phyloP scores from a whole-genome alignment of 2,329 filamentous ascomycete genomes.

The Claviceps pazoutovae region DNA sequence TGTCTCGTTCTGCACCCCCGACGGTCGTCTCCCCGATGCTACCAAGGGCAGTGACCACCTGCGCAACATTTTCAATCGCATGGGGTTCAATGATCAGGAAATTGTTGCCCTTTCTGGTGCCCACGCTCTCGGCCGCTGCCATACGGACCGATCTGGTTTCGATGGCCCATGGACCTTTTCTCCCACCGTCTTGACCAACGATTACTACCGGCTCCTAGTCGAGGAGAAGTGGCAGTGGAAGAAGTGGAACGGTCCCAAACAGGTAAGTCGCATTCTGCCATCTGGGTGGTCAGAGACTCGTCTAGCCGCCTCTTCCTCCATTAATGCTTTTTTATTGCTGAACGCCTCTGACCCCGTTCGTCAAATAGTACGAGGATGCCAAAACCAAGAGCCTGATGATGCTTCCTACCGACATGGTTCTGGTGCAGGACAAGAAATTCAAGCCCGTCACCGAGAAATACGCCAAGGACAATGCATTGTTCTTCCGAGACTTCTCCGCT shows the following conservation, averaged over 20 bases:
- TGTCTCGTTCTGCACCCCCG: constrained; percentile 73
- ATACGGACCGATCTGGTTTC: constrained; percentile 77
- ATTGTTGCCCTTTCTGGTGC: constrained; percentile 83
- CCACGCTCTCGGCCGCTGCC: constrained; percentile 80
- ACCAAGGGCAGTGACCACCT: constrained; percentile 68
- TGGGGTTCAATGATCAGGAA: constrained; percentile 96
- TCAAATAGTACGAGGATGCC: constrained; percentile 69
- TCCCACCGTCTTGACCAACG: constrained; percentile 83
- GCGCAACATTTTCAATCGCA: constrained; percentile 83
- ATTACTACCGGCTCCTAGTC: constrained; percentile 78
- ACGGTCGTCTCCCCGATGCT: constrained; percentile 75
- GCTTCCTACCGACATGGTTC: constrained; percentile 81
- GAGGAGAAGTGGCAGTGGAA: constrained; percentile 86
- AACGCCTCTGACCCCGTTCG: constrained; percentile 2
- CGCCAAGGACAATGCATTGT: constrained; percentile 76
- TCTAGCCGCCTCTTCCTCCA: neutral
- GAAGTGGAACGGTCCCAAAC: constrained; percentile 85
- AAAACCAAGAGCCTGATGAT: constrained; percentile 87
- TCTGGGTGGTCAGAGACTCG: neutral
- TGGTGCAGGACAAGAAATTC: constrained; percentile 82
- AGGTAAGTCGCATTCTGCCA: constrained; percentile 23
- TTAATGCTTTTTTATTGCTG: neutral
- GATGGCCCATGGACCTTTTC: constrained; percentile 87
- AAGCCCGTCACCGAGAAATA: constrained; percentile 70
- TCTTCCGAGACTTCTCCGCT: constrained; percentile 85